These are phyloP conservation scores for Barnettozyma sucrosica DNA, from an alignment of 805 yeast genomes.

Conservation along the genomic window DNA sequence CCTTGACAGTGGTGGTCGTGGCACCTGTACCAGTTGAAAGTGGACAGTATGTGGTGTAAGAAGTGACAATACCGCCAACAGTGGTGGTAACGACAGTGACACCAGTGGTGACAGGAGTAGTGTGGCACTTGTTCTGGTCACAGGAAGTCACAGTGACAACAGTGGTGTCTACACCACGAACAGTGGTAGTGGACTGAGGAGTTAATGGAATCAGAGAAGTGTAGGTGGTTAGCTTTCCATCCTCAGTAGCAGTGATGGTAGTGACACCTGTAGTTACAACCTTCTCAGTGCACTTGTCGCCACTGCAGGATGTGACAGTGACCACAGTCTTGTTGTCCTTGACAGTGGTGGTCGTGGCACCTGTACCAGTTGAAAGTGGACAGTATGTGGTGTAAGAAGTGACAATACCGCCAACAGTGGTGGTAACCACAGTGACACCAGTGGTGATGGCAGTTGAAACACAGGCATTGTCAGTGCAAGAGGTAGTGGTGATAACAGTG, in stretches of 20 bases:
- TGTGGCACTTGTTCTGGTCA: background rate
- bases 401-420: slow-evolving; percentile 25
- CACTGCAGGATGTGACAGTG: slow-evolving; percentile 26
- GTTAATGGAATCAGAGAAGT: slow-evolving; percentile 8
- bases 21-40: too few relatives aligned
- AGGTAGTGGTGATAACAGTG: slow-evolving; percentile 18
- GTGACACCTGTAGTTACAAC: slow-evolving; percentile 2
- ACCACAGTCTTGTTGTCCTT: background rate
- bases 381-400: slow-evolving; percentile 25
- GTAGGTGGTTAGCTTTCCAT: slow-evolving; percentile 22
- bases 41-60: background rate
- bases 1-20: slow-evolving; percentile 1
- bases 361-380: slow-evolving; percentile 4
- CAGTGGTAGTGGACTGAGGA: slow-evolving; percentile 9
- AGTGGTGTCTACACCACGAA: background rate
- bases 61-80: slow-evolving; percentile 8
- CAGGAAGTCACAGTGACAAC: slow-evolving; percentile 9
- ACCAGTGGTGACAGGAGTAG: slow-evolving; percentile 5
- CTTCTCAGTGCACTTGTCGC: slow-evolving; percentile 24
- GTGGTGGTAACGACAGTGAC: slow-evolving; percentile 4
- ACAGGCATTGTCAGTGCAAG: slow-evolving; percentile 27
- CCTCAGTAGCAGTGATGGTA: background rate
- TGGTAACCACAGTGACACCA: slow-evolving; percentile 28
- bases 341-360: background rate
- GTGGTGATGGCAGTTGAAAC: slow-evolving; percentile 24